These are phyloP conservation scores for Diaporthe longicolla DNA, from an alignment of 2,329 filamentous ascomycete species.

Conservation along the genomic window DNA sequence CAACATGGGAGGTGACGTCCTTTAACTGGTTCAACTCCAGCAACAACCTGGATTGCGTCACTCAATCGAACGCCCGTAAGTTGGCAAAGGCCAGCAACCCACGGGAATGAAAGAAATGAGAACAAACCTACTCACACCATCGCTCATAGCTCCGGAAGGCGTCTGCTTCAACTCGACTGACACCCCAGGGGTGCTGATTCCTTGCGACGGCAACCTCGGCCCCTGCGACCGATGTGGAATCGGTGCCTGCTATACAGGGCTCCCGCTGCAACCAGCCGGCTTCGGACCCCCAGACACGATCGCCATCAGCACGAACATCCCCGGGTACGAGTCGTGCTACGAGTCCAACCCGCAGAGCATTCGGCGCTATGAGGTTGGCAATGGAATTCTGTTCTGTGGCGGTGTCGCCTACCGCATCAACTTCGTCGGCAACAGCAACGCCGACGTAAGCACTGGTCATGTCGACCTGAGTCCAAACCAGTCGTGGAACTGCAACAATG, in stretches of 20 bases:
- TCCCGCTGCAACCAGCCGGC: conserved; percentile 38
- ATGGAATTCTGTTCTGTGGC: conserved; percentile 26
- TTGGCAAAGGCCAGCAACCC: neutral
- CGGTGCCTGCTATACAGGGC: conserved; percentile 23
- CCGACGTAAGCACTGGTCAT: conserved; percentile 27
- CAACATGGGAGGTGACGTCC: conserved; percentile 32
- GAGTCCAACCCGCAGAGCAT: conserved; percentile 39
- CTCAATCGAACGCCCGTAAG: conserved; percentile 9
- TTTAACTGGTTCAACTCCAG: conserved; percentile 35
- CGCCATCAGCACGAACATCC: conserved; percentile 18
- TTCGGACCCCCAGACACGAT: conserved; percentile 36
- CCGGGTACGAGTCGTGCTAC: conserved; percentile 28
- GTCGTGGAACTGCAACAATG: conserved; percentile 32
- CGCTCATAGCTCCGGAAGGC: neutral
- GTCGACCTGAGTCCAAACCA: conserved; percentile 26
- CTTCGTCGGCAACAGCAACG: conserved; percentile 25
- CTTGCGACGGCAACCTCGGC: conserved; percentile 35
- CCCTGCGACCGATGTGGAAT: conserved; percentile 34
- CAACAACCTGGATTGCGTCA: conserved; percentile 34
- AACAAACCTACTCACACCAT: neutral
- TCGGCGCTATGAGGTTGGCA: conserved; percentile 33
- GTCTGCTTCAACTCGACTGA: conserved; percentile 37
- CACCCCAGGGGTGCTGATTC: neutral
- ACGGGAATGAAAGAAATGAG: neutral
- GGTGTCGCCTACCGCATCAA: conserved; percentile 34